Evolutionary conservation across 352 stramenopile genomes (phyloP), one percentile per base, ranked within the genome.

Genomic region (Globisporangium ultimum): DNA sequence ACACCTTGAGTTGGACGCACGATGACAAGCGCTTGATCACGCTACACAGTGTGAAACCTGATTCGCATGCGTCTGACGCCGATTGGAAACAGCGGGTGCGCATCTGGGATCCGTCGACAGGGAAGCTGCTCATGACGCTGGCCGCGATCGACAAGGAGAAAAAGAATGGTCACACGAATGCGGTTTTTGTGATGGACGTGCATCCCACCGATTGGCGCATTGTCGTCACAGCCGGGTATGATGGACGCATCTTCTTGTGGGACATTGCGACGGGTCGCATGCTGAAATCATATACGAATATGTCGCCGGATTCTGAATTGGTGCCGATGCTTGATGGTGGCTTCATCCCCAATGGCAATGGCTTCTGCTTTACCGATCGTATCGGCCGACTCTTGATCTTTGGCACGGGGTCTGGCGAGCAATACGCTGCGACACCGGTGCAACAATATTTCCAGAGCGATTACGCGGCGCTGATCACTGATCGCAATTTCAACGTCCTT

Each of bases 381-480:
- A 81, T 84, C n/a, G 87, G 87, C 4, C 70, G 85, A 3, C 60
- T 96, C 7, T 62, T 88, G 22, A 76, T 96, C 50, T 91, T 96
- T 65, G 83, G 87, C 34, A 87, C 80, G 8, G 85, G 90, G 42
- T 84, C 80, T 6, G 76, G 80, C 47, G 72, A 89, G 36, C 64
- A 80, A 14, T 93, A 84, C 46, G 63, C 67, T 2, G 74, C 70
- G 6, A 79, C 72, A 6, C 87, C 83, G 18, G 72, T 87, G 41
- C 85, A 97, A 62, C 90, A 97, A 61, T 92, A 92, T 56, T 97
- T 98, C 56, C 68, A 83, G 6, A 93, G 80, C 24, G 93, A 98
- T 65, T 98, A 97, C 55, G 80, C 80, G 8, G 85, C 89, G 60
- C 71, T 98, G 22, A 58, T 97, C 15, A 91, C 86, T 5, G 93